Base-by-base conservation (phyloP, 179 eudicot genomes). In the Nepenthes alata region DNA sequence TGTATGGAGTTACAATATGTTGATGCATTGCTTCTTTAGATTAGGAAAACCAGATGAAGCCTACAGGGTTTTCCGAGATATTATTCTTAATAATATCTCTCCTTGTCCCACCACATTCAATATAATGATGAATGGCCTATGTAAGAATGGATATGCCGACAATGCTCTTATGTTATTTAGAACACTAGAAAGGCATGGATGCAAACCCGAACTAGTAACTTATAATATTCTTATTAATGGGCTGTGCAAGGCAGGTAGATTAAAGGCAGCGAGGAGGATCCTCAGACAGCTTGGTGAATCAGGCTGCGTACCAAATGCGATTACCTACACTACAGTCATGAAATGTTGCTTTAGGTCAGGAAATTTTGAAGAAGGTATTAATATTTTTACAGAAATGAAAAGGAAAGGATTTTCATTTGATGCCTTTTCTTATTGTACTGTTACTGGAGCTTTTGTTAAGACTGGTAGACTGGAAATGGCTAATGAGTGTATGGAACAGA, bases 11-110 rank as follows among this genome's bases (percentile, higher is more conserved):
- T 89, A 80, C 62, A 89, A 89, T 61, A 86, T 79, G 25, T 67
- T 89, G 79, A 89, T 89, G 86, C 81, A 89, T 70, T 84, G 96
- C 58, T 68, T 72, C 64, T 84, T 84, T 66, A 82, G 64, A 74
- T 60, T 67, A 61, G 95, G 91, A 55, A 81, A 76, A 61, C 87
- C 95, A 4, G 85, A 82, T 57, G 88, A 89, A 47, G 96, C 88
- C 2, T 75, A 80, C 53, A 72, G 70, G 69, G 77, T 87, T 44
- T 81, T 81, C 60, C 74, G 63, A 5, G 80, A 87, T 54, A 74
- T 83, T 51, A 56, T 79, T 62, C 54, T 78, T 62, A 78, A 55
- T 58, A 68, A 79, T 55, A 54, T 77, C 6, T 39, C 56, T 35
- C 87, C 88, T 54, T 74, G 74, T 78, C 67, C 69, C 11, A 62